A percentile compares a stretch with the other conserved stretches of the same genome.
Evolutionary conservation across 2,329 filamentous ascomycete genomes (phyloP).

Genomic region (Colletotrichum chrysophilum): DNA sequence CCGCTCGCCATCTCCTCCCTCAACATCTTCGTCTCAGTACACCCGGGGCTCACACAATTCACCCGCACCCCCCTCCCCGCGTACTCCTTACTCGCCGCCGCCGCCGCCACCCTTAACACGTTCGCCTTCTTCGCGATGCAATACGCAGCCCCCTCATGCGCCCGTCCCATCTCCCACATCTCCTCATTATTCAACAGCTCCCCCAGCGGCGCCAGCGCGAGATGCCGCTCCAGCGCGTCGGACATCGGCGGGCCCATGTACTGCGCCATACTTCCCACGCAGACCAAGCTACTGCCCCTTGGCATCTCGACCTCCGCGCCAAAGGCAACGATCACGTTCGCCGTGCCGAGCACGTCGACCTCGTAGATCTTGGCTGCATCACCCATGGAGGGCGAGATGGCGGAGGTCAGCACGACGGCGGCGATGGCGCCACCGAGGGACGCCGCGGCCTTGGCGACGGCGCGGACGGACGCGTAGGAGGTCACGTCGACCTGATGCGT

Average conservation of each 20-base stretch:
- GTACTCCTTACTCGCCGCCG: neutral
- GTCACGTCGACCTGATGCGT: neutral
- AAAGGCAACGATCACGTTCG: neutral
- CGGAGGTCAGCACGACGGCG: neutral
- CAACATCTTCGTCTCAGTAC: slow-evolving; percentile 7
- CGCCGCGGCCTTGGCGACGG: neutral
- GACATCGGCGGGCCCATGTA: neutral
- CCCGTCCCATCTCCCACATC: neutral
- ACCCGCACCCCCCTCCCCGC: neutral
- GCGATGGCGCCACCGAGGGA: neutral
- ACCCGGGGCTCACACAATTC: neutral
- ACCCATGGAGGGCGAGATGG: neutral
- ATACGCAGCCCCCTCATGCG: neutral
- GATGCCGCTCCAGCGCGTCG: neutral
- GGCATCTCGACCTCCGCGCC: neutral
- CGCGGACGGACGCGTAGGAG: neutral
- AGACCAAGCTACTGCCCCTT: neutral
- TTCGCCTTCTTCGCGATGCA: neutral
- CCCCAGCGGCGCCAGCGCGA: neutral
- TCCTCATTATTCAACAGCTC: neutral
- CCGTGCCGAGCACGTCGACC: neutral
- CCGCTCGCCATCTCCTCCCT: neutral
- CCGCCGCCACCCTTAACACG: neutral
- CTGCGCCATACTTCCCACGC: neutral
- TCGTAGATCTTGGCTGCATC: neutral